A percentile compares a stretch with the other conserved stretches of the same genome.
Conservation (phyloP, 495 filamentous ascomycete genomes). For the Penicillium robsamsonii region DNA sequence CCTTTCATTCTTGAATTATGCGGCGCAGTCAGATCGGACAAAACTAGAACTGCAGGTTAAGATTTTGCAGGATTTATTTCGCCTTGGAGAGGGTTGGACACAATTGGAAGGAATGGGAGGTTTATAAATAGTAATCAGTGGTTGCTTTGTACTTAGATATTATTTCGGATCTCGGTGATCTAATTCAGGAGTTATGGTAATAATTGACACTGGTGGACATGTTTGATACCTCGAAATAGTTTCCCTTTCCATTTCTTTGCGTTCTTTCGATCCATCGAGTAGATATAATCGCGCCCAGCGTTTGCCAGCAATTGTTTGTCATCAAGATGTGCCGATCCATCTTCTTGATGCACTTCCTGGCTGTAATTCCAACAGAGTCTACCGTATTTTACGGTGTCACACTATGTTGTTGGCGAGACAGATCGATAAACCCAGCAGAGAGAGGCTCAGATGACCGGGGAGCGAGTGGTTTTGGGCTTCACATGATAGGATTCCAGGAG, state of each 20-base stretch:
- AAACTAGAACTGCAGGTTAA: background rate
- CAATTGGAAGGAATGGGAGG: background rate
- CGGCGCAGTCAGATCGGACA: background rate
- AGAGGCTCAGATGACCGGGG: no score
- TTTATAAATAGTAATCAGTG: background rate
- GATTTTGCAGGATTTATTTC: background rate
- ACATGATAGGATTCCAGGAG: background rate
- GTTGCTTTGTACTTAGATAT: background rate
- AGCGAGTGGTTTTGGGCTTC: background rate
- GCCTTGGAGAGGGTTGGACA: background rate
- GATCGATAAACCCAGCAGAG: background rate
- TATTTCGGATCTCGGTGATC: background rate
- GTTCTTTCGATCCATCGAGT: no score
- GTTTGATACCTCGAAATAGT: background rate
- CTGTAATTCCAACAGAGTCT: background rate
- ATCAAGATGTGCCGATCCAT: background rate
- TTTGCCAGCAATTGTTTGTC: background rate
- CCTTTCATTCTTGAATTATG: conserved; percentile 1
- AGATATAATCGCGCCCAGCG: background rate
- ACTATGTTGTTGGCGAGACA: background rate
- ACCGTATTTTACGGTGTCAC: background rate
- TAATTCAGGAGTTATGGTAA: background rate
- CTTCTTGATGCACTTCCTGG: no score
- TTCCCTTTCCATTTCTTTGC: background rate
- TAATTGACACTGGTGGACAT: background rate